Evolutionary conservation across 2,329 filamentous ascomycete genomes (phyloP).

Genomic region (Fusarium hainanense): DNA sequence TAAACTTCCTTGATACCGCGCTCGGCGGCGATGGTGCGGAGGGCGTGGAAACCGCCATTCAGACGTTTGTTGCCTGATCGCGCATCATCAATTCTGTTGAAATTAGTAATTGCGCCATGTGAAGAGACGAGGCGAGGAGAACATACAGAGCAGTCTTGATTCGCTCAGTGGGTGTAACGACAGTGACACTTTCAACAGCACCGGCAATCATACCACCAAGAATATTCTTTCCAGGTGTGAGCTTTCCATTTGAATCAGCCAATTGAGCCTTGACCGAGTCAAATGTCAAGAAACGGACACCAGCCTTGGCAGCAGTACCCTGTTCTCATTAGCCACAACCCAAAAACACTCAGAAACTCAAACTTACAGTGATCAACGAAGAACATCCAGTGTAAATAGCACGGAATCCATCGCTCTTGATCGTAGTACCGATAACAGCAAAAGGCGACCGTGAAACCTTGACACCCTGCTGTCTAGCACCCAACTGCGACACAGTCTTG

Average conservation of each 20-base stretch:
- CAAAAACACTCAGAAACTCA: accelerated
- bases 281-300: conserved; percentile 73
- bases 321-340: not conserved
- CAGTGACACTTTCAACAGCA: conserved; percentile 69
- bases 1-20: conserved; percentile 58
- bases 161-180: conserved; percentile 74
- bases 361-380: conserved; percentile 61
- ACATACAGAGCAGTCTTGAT: conserved; percentile 76
- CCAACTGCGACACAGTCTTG: conserved; percentile 72
- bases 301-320: conserved; percentile 72
- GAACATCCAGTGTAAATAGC: conserved; percentile 73
- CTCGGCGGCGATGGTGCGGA: conserved; percentile 51
- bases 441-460: conserved; percentile 64
- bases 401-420: conserved; percentile 64
- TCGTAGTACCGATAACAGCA: conserved; percentile 64
- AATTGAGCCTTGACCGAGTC: conserved; percentile 70
- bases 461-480: conserved; percentile 25
- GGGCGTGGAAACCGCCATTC: conserved; percentile 48
- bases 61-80: conserved; percentile 46
- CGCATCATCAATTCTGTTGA: too few relatives aligned
- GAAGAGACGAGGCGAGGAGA: too few relatives aligned
- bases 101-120: too few relatives aligned
- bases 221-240: conserved; percentile 68
- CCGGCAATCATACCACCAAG: conserved; percentile 73
- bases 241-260: conserved; percentile 66